Evolutionary conservation across 2,329 filamentous ascomycete species (phyloP), one percentile per base, ranked within the genome.

Genomic region (Orbilia quercus): DNA sequence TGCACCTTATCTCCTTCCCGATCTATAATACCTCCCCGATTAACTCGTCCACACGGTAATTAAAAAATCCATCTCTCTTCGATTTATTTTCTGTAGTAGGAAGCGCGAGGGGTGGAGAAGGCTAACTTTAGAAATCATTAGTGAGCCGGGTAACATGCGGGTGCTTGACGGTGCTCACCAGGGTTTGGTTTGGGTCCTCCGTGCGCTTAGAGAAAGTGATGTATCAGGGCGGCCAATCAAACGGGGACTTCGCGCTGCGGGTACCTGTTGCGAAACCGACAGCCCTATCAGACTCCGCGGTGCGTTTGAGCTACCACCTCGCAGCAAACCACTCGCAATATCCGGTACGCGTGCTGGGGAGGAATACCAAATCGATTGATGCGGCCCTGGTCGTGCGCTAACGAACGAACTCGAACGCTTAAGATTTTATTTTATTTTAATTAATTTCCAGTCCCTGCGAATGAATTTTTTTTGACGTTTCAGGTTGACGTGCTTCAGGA

Each of bases 141-240:
- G 28, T 31, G 28, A 4, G 28, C 28, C 47, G 38, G n/a, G n/a
- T n/a, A n/a, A n/a, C n/a, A n/a, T n/a, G n/a, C n/a, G n/a, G n/a
- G 44, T 38, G 42, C 44, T 28, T 60, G 64, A 45, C 38, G 45
- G 44, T 45, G 14, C 16, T 62, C 36, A 48, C n/a, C n/a, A n/a
- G n/a, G n/a, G n/a, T n/a, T n/a, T n/a, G n/a, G n/a, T n/a, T n/a
- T n/a, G 65, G 48, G 38, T 45, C 51, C 34, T 42, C 36, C 34
- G 67, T 64, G 67, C 67, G 67, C 67, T 72, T 72, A 72, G 34
- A 16, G 50, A 16, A n/a, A n/a, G n/a, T n/a, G n/a, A n/a, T n/a
- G n/a, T n/a, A n/a, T n/a, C n/a, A n/a, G n/a, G n/a, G n/a, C n/a
- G n/a, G 23, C 66, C 59, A 72, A 72, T 72, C 59, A 72, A 47